Evolutionary conservation across 257 asterid species (phyloP).

Genomic region (Avicennia marina): DNA sequence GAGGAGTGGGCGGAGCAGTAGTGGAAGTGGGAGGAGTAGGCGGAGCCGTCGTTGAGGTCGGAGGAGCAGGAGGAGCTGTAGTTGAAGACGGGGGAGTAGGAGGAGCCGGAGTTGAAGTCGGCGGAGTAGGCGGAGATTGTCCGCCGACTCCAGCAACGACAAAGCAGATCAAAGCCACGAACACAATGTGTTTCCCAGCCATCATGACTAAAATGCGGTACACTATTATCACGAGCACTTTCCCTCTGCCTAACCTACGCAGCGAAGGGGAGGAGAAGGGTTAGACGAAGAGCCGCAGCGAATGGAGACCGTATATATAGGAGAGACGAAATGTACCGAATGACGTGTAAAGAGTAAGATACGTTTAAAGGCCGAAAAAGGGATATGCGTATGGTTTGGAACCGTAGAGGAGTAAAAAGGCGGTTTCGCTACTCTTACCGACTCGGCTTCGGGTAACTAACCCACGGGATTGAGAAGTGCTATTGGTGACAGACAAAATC

Average conservation of each 20-base stretch:
- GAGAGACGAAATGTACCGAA: background rate
- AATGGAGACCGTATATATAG: background rate
- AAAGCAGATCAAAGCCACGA: slow-evolving; percentile 38
- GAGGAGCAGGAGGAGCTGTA: slow-evolving; percentile 9
- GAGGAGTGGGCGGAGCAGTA: slow-evolving; percentile 32
- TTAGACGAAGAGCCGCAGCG: background rate
- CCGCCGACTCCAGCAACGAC: slow-evolving; percentile 36
- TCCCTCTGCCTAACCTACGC: slow-evolving; percentile 2
- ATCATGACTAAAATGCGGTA: slow-evolving; percentile 12
- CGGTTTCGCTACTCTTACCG: background rate
- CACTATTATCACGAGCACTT: background rate
- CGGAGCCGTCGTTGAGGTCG: slow-evolving; percentile 24
- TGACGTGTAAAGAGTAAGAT: background rate
- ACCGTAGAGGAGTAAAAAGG: slow-evolving; percentile 18
- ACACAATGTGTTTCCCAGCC: slow-evolving; percentile 21
- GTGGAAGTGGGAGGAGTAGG: slow-evolving; percentile 31
- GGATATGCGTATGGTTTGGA: no score
- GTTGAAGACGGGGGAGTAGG: slow-evolving; percentile 21
- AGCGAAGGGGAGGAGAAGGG: background rate
- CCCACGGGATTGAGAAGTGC: slow-evolving; percentile 14
- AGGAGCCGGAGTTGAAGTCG: slow-evolving; percentile 24
- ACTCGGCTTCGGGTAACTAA: no score
- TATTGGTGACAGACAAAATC: background rate
- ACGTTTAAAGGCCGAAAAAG: slow-evolving; percentile 17
- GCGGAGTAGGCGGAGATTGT: slow-evolving; percentile 21